Conservation (phyloP, 768 basidiomycete species). For the Hydnum rufescens region DNA sequence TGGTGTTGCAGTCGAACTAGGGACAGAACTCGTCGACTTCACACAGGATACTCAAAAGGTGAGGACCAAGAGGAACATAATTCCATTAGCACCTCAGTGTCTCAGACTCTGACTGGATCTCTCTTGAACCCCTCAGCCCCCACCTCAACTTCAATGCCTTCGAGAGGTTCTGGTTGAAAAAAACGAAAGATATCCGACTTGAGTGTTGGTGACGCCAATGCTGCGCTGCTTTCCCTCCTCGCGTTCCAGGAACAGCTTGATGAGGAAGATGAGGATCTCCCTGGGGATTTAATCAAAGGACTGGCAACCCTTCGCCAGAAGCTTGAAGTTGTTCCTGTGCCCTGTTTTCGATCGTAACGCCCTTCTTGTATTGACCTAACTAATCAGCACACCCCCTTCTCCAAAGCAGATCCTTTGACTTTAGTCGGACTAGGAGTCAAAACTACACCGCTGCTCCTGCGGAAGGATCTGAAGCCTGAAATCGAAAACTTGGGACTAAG, state of each 20-base stretch:
- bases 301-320: slow-evolving; percentile 10
- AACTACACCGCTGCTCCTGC: neutral
- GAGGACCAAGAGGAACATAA: too few relatives aligned
- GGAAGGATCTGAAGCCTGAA: neutral
- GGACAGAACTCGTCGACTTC: too few relatives aligned
- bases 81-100: too few relatives aligned
- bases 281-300: slow-evolving; percentile 2
- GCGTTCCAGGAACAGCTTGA: slow-evolving; percentile 11
- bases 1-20: too few relatives aligned
- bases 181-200: slow-evolving; percentile 1
- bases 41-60: too few relatives aligned
- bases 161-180: too few relatives aligned
- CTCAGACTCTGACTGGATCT: too few relatives aligned
- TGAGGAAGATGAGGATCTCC: slow-evolving; percentile 12
- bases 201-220: slow-evolving; percentile 7
- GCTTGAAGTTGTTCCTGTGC: neutral
- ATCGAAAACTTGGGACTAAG: neutral
- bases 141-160: too few relatives aligned
- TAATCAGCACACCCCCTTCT: slow-evolving; percentile 8
- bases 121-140: too few relatives aligned
- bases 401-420: slow-evolving; percentile 7
- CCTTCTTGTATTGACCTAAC: neutral
- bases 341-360: neutral
- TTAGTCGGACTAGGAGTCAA: neutral
- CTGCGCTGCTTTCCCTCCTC: slow-evolving; percentile 7